These are phyloP conservation scores for Abrus pulchellus DNA, from an alignment of 306 rosid genomes.

Conservation along the genomic window DNA sequence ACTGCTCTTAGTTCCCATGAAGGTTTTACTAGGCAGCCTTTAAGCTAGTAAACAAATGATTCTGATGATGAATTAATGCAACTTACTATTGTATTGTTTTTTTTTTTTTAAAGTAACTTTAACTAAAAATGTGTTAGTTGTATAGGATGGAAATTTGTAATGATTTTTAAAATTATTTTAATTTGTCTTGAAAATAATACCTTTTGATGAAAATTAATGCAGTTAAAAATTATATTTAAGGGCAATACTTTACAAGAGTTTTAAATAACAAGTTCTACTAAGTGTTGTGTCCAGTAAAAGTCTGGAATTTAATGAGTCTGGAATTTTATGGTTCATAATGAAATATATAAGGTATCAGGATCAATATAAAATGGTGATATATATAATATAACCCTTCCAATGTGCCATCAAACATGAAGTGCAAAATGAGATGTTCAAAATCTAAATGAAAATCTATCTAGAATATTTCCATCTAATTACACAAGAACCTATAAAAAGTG, in stretches of 20 bases:
- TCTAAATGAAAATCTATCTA: constrained; percentile 15
- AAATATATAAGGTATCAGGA: constrained; percentile 11
- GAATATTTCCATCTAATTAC: neutral
- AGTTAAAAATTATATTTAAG: neutral
- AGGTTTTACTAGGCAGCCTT: constrained; percentile 9
- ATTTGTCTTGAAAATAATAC: constrained; percentile 26
- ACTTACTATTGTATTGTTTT: neutral
- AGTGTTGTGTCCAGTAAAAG: neutral
- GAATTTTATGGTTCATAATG: constrained; percentile 31
- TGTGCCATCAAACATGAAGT: constrained; percentile 21
- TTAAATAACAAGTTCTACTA: neutral
- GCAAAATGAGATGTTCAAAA: neutral
- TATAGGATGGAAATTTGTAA: neutral
- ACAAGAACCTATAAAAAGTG: constrained; percentile 26
- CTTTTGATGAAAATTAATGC: neutral
- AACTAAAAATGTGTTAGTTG: neutral
- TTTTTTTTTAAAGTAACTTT: neutral
- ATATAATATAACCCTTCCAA: constrained; percentile 1
- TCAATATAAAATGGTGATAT: constrained; percentile 10
- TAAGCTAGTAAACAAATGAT: constrained; percentile 11
- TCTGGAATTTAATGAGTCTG: constrained; percentile 2
- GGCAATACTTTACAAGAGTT: constrained; percentile 2
- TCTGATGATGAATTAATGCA: constrained; percentile 26
- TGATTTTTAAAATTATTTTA: neutral
- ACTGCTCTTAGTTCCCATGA: constrained; percentile 11